Evolutionary conservation across 2,329 filamentous ascomycete genomes (phyloP).

Genomic region (Rutstroemia sp.): DNA sequence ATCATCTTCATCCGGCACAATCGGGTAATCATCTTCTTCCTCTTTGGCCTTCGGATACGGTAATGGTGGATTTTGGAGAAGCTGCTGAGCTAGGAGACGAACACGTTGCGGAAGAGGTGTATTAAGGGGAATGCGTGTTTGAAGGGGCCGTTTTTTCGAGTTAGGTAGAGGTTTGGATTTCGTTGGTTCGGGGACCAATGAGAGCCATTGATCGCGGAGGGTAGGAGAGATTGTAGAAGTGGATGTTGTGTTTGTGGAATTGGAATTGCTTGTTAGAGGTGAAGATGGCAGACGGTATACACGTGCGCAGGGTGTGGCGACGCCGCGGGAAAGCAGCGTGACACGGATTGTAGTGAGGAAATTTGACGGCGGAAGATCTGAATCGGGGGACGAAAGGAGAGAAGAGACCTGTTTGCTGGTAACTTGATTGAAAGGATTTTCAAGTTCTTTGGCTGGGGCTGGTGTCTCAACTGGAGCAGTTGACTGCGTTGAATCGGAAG

Average conservation of each 20-base stretch:
- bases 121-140: constrained; percentile 23
- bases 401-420: constrained; percentile 15
- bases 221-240: constrained; percentile 26
- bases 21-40: constrained; percentile 43
- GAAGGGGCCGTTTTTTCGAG: constrained; percentile 16
- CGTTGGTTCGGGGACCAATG: constrained; percentile 36
- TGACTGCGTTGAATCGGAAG: not conserved
- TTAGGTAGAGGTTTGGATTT: constrained; percentile 21
- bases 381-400: constrained; percentile 19
- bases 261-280: constrained; percentile 29
- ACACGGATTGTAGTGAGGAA: constrained; percentile 57
- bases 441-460: not conserved
- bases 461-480: not conserved
- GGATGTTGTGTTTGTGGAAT: constrained; percentile 17
- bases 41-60: constrained; percentile 30
- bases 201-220: constrained; percentile 66
- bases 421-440: constrained; percentile 16
- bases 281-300: constrained; percentile 70
- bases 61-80: constrained; percentile 37
- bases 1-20: constrained; percentile 66
- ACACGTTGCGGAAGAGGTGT: constrained; percentile 27
- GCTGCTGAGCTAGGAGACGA: constrained; percentile 40
- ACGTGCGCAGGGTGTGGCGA: constrained; percentile 63
- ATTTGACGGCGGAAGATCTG: constrained; percentile 28
- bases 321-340: constrained; percentile 60